Conservation (phyloP, 2,329 filamentous ascomycete species). For the Septoria petroselini region DNA sequence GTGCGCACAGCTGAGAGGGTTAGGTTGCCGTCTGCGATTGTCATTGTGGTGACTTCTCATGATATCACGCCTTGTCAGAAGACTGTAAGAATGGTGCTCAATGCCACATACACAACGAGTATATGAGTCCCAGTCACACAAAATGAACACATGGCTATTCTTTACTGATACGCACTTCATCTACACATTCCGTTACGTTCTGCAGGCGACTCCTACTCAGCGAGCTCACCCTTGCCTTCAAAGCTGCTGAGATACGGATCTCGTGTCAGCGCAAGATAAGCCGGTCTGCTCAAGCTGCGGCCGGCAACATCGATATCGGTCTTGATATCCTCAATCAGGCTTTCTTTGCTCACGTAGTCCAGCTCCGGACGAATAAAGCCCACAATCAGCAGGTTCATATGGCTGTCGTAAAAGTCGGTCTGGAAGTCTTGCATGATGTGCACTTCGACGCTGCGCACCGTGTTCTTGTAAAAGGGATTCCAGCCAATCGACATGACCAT, state of each 20-base stretch:
- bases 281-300: conserved; percentile 64
- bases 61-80: too few species aligned
- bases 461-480: conserved; percentile 97
- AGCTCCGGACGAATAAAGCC: conserved; percentile 87
- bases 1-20: too few species aligned
- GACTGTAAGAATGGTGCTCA: too few species aligned
- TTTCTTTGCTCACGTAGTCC: conserved; percentile 82
- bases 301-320: conserved; percentile 82
- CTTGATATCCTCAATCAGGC: conserved; percentile 81
- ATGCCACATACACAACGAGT: too few species aligned
- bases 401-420: conserved; percentile 78
- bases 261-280: conserved; percentile 55
- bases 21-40: too few species aligned
- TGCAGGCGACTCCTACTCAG: conserved; percentile 22
- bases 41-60: too few species aligned
- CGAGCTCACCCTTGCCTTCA: conserved; percentile 34
- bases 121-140: too few species aligned
- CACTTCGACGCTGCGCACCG: conserved; percentile 66
- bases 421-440: conserved; percentile 70
- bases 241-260: conserved; percentile 44
- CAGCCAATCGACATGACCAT: conserved; percentile 95
- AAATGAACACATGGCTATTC: too few species aligned
- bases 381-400: conserved; percentile 74
- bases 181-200: too few species aligned
- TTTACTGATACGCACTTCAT: too few species aligned